Evolutionary conservation across 805 yeast species (phyloP).

Genomic region (Soucietia sequanensis): DNA sequence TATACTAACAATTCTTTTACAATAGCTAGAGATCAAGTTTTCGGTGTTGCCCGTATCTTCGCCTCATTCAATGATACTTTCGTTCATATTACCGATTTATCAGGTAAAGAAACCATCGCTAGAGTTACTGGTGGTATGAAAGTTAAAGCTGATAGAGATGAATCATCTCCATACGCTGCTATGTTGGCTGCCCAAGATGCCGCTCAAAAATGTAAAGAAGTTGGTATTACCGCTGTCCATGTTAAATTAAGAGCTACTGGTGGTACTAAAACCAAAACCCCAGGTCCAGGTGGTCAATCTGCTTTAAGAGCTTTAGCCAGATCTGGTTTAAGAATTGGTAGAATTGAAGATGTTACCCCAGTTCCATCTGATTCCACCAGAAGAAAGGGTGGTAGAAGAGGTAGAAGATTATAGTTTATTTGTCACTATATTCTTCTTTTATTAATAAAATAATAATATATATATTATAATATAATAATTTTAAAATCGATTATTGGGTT

Average conservation of each 20-base stretch:
- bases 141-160: conserved; percentile 99
- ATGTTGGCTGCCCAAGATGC: conserved; percentile 99
- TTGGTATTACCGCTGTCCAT: conserved; percentile 99
- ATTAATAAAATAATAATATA: too few relatives aligned
- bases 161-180: conserved; percentile 99
- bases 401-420: conserved; percentile 89
- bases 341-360: conserved; percentile 99
- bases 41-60: conserved; percentile 99
- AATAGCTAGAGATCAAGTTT: conserved; percentile 92
- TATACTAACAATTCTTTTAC: conserved; percentile 16
- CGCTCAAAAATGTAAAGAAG: conserved; percentile 98
- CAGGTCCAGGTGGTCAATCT: conserved; percentile 99
- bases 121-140: conserved; percentile 99
- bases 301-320: conserved; percentile 99
- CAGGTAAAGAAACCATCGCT: conserved; percentile 99
- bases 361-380: conserved; percentile 99
- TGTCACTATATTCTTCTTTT: conserved; percentile 1
- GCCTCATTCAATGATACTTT: conserved; percentile 99
- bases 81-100: conserved; percentile 98
- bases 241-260: conserved; percentile 99
- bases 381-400: conserved; percentile 99
- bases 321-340: conserved; percentile 99
- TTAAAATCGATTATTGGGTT: too few relatives aligned
- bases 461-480: neutral
- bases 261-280: conserved; percentile 99